phyloP scores from a whole-genome alignment of 768 basidiomycete genomes.

The Lactarius hatsudake region DNA sequence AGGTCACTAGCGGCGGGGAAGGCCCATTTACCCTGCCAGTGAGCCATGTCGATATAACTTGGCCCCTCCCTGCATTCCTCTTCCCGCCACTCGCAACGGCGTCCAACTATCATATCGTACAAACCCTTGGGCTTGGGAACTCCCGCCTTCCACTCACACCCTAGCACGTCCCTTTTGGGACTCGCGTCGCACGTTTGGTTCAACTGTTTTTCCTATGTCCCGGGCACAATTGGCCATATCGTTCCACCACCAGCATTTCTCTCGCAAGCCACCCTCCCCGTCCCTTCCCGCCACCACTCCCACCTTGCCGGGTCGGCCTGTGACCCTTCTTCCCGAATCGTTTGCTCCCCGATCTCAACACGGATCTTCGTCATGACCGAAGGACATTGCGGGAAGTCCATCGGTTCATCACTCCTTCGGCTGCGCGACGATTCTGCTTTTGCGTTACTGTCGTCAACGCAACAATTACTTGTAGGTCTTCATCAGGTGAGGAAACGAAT shows the following conservation, averaged over 20 bases:
- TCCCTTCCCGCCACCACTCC: neutral
- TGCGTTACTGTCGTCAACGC: neutral
- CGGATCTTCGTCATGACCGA: slow-evolving; percentile 5
- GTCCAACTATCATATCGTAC: neutral
- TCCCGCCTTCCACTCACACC: neutral
- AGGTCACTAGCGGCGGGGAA: neutral
- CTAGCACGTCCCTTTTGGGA: neutral
- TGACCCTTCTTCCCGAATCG: slow-evolving; percentile 3
- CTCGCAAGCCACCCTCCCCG: slow-evolving; percentile 13
- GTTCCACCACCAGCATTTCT: slow-evolving; percentile 17
- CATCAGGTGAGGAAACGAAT: neutral
- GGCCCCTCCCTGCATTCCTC: neutral
- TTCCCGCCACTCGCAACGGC: neutral
- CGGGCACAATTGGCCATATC: slow-evolving; percentile 2
- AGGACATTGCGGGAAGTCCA: neutral
- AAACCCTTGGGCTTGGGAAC: neutral
- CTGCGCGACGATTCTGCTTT: neutral
- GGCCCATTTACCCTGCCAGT: slow-evolving; percentile 1
- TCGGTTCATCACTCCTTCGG: neutral
- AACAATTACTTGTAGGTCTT: neutral
- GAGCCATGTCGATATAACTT: neutral
- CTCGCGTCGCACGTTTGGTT: neutral
- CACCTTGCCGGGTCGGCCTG: neutral
- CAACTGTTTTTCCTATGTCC: neutral
- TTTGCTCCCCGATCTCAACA: slow-evolving; percentile 21